phyloP scores from a whole-genome alignment of 164 flowering plant species.

The Euptelea pleiosperma region DNA sequence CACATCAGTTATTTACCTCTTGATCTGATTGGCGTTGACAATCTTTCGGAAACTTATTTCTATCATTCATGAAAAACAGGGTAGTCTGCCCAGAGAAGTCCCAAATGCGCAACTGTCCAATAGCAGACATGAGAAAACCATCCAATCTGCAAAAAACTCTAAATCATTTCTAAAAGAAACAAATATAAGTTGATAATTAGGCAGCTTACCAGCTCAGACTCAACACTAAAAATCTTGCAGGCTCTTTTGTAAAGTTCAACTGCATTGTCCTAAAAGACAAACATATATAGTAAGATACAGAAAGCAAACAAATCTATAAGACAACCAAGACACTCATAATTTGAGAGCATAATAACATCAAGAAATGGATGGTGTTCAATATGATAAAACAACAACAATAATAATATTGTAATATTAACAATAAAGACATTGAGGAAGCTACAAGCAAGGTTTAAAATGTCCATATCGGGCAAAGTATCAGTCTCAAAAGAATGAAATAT shows the following conservation, averaged over 20 bases:
- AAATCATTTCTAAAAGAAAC: constrained; percentile 1
- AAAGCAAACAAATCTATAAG: too few species aligned
- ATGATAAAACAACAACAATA: too few species aligned
- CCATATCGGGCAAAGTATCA: background rate
- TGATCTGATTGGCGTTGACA: constrained; percentile 31
- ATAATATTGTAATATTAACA: too few species aligned
- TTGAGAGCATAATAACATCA: too few species aligned
- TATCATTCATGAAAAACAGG: constrained; percentile 33
- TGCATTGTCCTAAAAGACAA: constrained; percentile 64
- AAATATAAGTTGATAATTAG: background rate
- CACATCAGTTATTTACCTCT: constrained; percentile 35
- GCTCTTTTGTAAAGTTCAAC: constrained; percentile 82
- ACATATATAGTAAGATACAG: background rate
- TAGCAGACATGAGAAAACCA: constrained; percentile 9
- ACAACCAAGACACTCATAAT: too few species aligned
- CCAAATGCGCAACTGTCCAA: constrained; percentile 58
- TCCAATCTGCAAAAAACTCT: background rate
- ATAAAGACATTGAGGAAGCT: background rate
- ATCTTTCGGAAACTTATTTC: constrained; percentile 23
- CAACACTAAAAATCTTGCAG: constrained; percentile 80
- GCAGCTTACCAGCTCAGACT: constrained; percentile 55
- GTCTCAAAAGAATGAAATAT: too few species aligned
- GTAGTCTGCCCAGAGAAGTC: constrained; percentile 66
- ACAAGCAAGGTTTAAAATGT: background rate
- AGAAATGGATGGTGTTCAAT: too few species aligned